Evolutionary conservation across 1,284 basidiomycete species (phyloP).

Genomic region (Ustilago loliicola): DNA sequence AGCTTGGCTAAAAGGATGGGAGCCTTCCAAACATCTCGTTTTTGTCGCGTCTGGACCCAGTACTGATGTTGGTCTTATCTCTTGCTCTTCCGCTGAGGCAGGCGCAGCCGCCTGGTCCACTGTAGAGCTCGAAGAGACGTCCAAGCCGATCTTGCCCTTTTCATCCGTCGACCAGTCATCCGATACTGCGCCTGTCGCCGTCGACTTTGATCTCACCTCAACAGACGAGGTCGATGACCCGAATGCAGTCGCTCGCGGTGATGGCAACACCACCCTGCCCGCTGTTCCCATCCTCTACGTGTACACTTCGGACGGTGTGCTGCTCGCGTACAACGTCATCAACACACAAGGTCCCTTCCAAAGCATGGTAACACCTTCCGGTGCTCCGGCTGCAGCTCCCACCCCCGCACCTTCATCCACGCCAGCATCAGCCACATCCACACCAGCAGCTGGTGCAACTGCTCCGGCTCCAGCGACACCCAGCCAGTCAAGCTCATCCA

Average conservation of each 20-base stretch:
- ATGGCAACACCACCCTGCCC: slow-evolving; percentile 71
- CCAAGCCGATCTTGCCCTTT: slow-evolving; percentile 78
- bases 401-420: slow-evolving; percentile 15
- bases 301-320: slow-evolving; percentile 83
- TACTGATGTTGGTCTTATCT: slow-evolving; percentile 81
- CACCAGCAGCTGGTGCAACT: slow-evolving; percentile 11
- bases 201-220: slow-evolving; percentile 80
- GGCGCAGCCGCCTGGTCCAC: slow-evolving; percentile 77
- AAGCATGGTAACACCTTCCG: slow-evolving; percentile 67
- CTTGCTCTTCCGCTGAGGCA: slow-evolving; percentile 68
- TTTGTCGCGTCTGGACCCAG: slow-evolving; percentile 81
- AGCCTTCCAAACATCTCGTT: slow-evolving; percentile 76
- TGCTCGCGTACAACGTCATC: slow-evolving; percentile 82
- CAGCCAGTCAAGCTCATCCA: slow-evolving; percentile 14
- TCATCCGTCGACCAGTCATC: slow-evolving; percentile 77
- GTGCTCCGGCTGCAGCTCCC: slow-evolving; percentile 6
- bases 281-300: slow-evolving; percentile 79
- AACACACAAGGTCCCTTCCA: slow-evolving; percentile 74
- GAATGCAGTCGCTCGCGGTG: slow-evolving; percentile 73
- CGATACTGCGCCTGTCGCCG: slow-evolving; percentile 79
- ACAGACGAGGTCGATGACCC: slow-evolving; percentile 75
- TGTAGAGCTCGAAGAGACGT: slow-evolving; percentile 80
- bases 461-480: slow-evolving; percentile 18
- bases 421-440: slow-evolving; percentile 13
- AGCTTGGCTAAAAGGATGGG: slow-evolving; percentile 77